These are phyloP conservation scores for Kurtzmaniella quercitrusa DNA, from an alignment of 1,139 yeast genomes.

Conservation along the genomic window DNA sequence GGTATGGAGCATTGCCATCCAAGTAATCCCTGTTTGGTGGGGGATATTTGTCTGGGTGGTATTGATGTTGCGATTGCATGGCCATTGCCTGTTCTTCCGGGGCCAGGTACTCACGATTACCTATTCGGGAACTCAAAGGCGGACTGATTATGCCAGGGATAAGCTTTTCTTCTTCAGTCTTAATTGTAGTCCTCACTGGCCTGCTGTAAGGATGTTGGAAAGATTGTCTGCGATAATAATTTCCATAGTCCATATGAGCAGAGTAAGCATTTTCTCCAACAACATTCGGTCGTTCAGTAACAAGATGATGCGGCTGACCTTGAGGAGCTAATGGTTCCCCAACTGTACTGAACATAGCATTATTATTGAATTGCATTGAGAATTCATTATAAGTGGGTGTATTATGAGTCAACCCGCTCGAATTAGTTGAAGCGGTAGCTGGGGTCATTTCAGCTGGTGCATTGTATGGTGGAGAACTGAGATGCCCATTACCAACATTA, in stretches of 20 bases:
- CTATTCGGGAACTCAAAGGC: not conserved
- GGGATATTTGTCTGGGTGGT: not conserved
- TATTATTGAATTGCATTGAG: conserved; percentile 5
- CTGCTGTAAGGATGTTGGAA: not conserved
- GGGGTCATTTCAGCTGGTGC: not conserved
- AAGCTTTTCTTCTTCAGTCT: not conserved
- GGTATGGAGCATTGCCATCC: not conserved
- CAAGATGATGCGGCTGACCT: not conserved
- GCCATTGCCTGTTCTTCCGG: not conserved
- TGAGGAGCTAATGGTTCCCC: conserved; percentile 1
- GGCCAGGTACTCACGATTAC: not conserved
- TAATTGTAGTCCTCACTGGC: not conserved
- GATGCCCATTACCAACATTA: not conserved
- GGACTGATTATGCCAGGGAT: not conserved
- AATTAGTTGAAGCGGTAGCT: not conserved
- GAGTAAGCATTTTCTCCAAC: not conserved
- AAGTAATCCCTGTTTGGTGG: not conserved
- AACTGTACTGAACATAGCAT: conserved; percentile 5
- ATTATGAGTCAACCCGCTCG: not conserved
- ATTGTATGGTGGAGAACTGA: not conserved
- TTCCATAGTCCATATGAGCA: not conserved
- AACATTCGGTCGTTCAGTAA: not conserved
- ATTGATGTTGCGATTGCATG: not conserved
- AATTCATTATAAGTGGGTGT: not conserved
- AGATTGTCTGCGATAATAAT: not conserved